Conservation (phyloP, 176 grass and related monocot species). For the Elymus sibiricus region DNA sequence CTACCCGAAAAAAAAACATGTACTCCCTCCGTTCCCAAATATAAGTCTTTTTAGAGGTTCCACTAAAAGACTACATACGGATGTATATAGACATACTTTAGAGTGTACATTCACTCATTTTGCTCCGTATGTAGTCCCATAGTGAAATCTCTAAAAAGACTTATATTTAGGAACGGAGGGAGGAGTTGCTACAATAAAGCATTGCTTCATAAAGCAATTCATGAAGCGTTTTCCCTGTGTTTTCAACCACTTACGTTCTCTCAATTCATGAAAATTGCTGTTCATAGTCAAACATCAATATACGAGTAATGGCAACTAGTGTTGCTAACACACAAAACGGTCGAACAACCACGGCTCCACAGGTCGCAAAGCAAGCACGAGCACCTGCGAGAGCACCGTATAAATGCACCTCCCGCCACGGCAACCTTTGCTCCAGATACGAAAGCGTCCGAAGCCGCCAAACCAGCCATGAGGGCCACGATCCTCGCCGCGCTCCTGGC, state of each 20-base stretch:
- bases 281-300: background rate
- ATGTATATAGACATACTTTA: too few relatives aligned
- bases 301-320: background rate
- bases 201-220: too few relatives aligned
- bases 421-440: background rate
- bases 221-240: background rate
- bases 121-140: too few relatives aligned
- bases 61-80: too few relatives aligned
- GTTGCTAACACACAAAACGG: background rate
- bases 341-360: background rate
- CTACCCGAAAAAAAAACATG: too few relatives aligned
- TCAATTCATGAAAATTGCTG: background rate
- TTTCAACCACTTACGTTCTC: background rate
- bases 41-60: too few relatives aligned
- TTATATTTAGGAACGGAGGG: too few relatives aligned
- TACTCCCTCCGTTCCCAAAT: too few relatives aligned
- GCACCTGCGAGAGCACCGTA: background rate
- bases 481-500: constrained; percentile 16
- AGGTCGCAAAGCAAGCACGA: too few relatives aligned
- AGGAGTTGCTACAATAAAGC: too few relatives aligned
- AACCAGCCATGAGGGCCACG: constrained; percentile 10
- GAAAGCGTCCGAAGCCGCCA: background rate
- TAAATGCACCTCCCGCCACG: background rate
- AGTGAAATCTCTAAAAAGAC: too few relatives aligned
- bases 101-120: too few relatives aligned